Base-by-base conservation (phyloP, 192 early-diverging fungal species). In the Rhizoclosmatium globosum region DNA sequence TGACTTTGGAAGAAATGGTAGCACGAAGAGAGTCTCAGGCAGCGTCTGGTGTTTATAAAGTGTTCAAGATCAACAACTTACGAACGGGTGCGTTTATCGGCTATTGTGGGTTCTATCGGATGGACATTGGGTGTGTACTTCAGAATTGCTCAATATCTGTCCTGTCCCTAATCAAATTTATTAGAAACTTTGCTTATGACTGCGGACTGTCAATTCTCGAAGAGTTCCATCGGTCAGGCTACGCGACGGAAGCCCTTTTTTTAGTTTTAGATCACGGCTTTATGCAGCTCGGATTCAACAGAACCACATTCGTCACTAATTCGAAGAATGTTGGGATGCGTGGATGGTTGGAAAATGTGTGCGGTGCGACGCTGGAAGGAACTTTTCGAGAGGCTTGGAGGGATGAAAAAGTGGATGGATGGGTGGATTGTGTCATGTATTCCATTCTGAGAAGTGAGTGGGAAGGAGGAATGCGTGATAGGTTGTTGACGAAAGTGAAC, bases 221-320 rank as follows among this genome's bases (percentile, higher is more conserved):
- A 57, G 7, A 4, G 7, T 39, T 23, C 2, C 69, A 71, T 46
- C 69, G 69, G 6, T 56, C 15, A 9, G 69, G 69, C 2, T 23
- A 43, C 38, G 69, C 69, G 6, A 71, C 19, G 7, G 69, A 71
- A 44, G 69, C 69, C 2, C 69, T 71, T 19, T 71, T 71, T 41
- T 48, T 71, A 3, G n/a, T 71, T n/a, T 38, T 71, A 9, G 48
- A 71, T 17, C 69, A 71, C 39, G 69, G 38, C 3, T 71, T 71
- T 21, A 31, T 31, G 31, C 13, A 48, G 15, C 21, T 71, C 13
- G 69, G 69, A 38, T 71, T 71, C 44, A 71, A 71, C 31, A 45
- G 69, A 4, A 56, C 44, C 46, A 71, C 69, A 23, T 71, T 71
- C 47, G 69, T 71, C 19, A 71, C 69, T 7, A 71, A 56, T 39